Evolutionary conservation across 352 stramenopile genomes (phyloP), one percentile per base, ranked within the genome.

Genomic region (Globisporangium heterothallicum): DNA sequence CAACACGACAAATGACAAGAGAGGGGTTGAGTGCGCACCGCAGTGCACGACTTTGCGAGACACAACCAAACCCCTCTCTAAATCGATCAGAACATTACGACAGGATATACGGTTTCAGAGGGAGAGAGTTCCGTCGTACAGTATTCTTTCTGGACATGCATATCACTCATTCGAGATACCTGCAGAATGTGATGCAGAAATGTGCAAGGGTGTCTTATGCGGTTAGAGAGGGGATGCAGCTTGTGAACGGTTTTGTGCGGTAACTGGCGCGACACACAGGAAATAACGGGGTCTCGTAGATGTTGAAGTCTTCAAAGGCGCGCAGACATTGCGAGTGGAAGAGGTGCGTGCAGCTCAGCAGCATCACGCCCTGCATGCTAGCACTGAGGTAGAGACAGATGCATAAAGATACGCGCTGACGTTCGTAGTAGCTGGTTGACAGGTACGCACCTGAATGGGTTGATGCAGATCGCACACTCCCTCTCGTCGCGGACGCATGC

Each of bases 291-390:
- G 87, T 61, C 49, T 91, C 81, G 64, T 92, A 92, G 59, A 93
- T 89, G 63, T 85, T 92, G 51, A 95, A 95, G 35, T 84, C 60
- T 53, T 93, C 84, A 50, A 95, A 95, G 4, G 84, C 80, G 8
- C 48, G 56, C 3, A 95, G 66, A 38, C 84, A 95, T 32, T 75
- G 70, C 18, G 63, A 35, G 53, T 95, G 84, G 52, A 95, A 90
- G 7, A 70, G 47, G 34, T 95, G 84, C 38, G 79, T 84, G 49
- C 84, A 95, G 52, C 73, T 95, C 47, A 95, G 62, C 22, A 95
- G 55, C 16, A 63, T 56, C 6, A 74, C 72, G n/a, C 63, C 63
- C 7, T 46, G 32, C 60, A 72, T 74, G 22, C 49, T 59, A 2
- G 49, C 38, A 25, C 74, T 86, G 29, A 2, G 19, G 8, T 41